Evolutionary conservation across 495 filamentous ascomycete species (phyloP).

Genomic region (Aspergillus bertholletiae): DNA sequence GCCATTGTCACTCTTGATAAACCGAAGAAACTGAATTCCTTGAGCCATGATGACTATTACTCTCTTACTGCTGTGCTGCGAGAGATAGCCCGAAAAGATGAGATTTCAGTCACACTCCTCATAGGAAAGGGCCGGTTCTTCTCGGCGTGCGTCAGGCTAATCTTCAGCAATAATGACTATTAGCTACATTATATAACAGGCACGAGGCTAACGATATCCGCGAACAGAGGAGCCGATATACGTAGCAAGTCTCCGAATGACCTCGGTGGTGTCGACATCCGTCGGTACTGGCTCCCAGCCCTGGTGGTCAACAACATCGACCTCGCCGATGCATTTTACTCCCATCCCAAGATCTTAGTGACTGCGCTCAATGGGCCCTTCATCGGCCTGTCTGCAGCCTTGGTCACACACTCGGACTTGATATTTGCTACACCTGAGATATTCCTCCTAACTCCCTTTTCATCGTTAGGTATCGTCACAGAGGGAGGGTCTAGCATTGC

Average conservation of each 20-base stretch:
- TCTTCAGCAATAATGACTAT: too few relatives aligned
- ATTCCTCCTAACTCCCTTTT: constrained; percentile 8
- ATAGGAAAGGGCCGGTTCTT: constrained; percentile 10
- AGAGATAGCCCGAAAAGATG: not conserved
- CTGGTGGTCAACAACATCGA: constrained; percentile 7
- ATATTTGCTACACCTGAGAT: constrained; percentile 1
- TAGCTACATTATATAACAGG: not conserved
- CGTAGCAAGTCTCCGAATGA: not conserved
- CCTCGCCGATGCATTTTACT: constrained; percentile 10
- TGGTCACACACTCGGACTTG: constrained; percentile 11
- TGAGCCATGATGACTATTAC: constrained; percentile 4
- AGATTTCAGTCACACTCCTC: constrained; percentile 7
- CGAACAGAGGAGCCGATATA: constrained; percentile 2
- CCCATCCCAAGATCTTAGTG: constrained; percentile 9
- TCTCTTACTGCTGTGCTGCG: not conserved
- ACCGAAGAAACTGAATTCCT: constrained; percentile 5
- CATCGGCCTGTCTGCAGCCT: constrained; percentile 6
- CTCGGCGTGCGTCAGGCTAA: constrained; percentile 5
- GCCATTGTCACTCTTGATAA: constrained; percentile 9
- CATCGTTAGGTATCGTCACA: constrained; percentile 6
- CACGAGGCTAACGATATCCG: not conserved
- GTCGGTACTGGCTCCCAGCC: constrained; percentile 5
- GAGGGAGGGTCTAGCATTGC: constrained; percentile 9
- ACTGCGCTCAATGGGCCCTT: constrained; percentile 10
- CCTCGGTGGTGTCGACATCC: constrained; percentile 3